phyloP scores from a whole-genome alignment of 2,329 filamentous ascomycete genomes.

The Aspergillus sojae region DNA sequence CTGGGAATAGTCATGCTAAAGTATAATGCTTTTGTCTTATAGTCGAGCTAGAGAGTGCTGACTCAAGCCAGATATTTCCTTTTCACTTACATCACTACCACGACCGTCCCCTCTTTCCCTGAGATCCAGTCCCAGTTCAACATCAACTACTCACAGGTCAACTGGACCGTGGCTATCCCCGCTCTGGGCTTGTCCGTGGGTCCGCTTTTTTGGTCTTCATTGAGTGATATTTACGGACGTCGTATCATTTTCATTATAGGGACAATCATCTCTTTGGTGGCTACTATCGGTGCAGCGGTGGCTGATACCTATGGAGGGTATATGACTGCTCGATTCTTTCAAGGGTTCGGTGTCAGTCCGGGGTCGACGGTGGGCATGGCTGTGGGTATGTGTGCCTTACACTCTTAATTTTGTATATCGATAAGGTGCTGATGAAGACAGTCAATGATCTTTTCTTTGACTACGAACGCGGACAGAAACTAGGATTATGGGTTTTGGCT shows the following conservation, averaged over 20 bases:
- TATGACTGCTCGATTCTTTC: conserved; percentile 62
- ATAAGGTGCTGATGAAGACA: conserved; percentile 5
- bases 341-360: conserved; percentile 59
- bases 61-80: conserved; percentile 52
- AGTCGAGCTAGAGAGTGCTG: not conserved
- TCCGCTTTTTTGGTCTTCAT: conserved; percentile 54
- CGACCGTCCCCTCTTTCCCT: conserved; percentile 57
- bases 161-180: conserved; percentile 59
- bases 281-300: conserved; percentile 47
- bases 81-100: conserved; percentile 62
- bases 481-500: conserved; percentile 62
- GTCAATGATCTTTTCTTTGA: conserved; percentile 61
- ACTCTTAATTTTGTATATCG: no score
- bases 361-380: conserved; percentile 59
- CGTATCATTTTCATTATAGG: conserved; percentile 53
- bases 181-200: conserved; percentile 55
- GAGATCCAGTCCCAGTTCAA: conserved; percentile 52
- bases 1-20: conserved; percentile 57
- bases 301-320: conserved; percentile 51
- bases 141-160: conserved; percentile 51
- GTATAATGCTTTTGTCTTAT: conserved; percentile 34
- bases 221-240: conserved; percentile 57
- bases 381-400: conserved; percentile 34
- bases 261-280: conserved; percentile 45
- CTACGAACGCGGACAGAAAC: conserved; percentile 57